These are phyloP conservation scores for Physcia stellaris DNA, from an alignment of 495 filamentous ascomycete genomes.

Conservation along the genomic window DNA sequence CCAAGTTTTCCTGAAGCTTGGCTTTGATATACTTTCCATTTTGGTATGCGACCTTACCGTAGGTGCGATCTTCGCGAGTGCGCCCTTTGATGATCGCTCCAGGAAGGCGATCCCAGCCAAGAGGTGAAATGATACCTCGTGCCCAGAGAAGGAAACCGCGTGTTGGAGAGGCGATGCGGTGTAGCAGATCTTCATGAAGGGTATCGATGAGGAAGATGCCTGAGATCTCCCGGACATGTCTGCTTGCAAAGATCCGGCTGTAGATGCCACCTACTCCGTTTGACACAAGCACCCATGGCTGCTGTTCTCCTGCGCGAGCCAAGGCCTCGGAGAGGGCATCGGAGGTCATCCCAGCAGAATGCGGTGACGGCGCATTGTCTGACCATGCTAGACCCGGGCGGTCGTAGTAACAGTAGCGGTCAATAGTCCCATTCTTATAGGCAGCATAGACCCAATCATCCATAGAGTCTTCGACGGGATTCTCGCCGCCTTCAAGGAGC, in stretches of 20 bases:
- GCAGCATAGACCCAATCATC: constrained; percentile 42
- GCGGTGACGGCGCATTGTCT: constrained; percentile 85
- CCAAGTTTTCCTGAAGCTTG: constrained; percentile 83
- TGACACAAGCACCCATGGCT: constrained; percentile 64
- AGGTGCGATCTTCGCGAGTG: constrained; percentile 69
- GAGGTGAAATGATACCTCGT: constrained; percentile 67
- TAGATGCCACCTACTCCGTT: constrained; percentile 77
- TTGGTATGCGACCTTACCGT: constrained; percentile 64
- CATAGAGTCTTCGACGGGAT: constrained; percentile 60
- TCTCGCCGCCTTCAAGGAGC: constrained; percentile 68
- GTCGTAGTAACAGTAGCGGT: constrained; percentile 90
- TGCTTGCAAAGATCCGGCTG: constrained; percentile 74
- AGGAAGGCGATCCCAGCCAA: constrained; percentile 65
- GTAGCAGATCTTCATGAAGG: constrained; percentile 72
- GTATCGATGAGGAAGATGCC: constrained; percentile 80
- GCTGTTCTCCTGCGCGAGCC: constrained; percentile 62
- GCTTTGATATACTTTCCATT: constrained; percentile 70
- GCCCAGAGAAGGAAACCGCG: constrained; percentile 78
- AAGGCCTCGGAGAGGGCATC: constrained; percentile 79
- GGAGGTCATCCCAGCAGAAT: constrained; percentile 79
- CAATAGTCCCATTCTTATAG: constrained; percentile 58
- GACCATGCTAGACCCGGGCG: constrained; percentile 82
- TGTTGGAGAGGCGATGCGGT: constrained; percentile 45
- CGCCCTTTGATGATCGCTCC: constrained; percentile 70
- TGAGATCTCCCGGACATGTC: constrained; percentile 54